phyloP scores from a whole-genome alignment of 2,329 filamentous ascomycete genomes.

The Pseudogymnoascus sp. region DNA sequence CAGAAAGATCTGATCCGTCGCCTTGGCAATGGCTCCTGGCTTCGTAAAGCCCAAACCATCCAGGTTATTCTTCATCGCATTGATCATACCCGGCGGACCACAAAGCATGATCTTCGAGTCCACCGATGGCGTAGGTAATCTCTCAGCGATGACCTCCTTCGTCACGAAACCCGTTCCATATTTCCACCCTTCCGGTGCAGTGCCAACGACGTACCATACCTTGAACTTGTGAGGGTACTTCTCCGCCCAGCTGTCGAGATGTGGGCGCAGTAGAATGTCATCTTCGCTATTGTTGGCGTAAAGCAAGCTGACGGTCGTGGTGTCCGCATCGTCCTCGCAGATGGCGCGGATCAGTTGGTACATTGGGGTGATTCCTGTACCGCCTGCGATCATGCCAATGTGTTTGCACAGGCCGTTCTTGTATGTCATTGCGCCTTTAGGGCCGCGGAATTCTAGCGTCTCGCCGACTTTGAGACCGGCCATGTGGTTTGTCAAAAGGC shows the following conservation, averaged over 20 bases:
- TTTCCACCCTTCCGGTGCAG: conserved; percentile 38
- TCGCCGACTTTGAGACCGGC: conserved; percentile 39
- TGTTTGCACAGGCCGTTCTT: conserved; percentile 32
- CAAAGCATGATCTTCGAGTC: conserved; percentile 50
- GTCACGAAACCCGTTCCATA: conserved; percentile 44
- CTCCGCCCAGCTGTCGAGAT: conserved; percentile 46
- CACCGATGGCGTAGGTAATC: conserved; percentile 36
- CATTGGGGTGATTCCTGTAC: conserved; percentile 48
- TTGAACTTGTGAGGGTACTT: conserved; percentile 45
- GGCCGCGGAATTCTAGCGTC: conserved; percentile 43
- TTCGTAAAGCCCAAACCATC: conserved; percentile 41
- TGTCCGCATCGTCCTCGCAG: conserved; percentile 50
- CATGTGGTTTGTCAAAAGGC: conserved; percentile 44
- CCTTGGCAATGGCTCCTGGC: conserved; percentile 42
- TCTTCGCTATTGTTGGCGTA: conserved; percentile 51
- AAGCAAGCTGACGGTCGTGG: conserved; percentile 47
- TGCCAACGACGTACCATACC: conserved; percentile 47
- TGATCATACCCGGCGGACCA: conserved; percentile 53
- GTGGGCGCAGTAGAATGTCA: conserved; percentile 49
- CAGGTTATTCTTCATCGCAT: conserved; percentile 45
- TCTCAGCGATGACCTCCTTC: conserved; percentile 39
- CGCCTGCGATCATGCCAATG: conserved; percentile 49
- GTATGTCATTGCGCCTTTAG: conserved; percentile 50
- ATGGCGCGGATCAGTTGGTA: conserved; percentile 56
- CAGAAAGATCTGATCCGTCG: conserved; percentile 46